Evolutionary conservation across 2,329 filamentous ascomycete species (phyloP).

Genomic region (Sarocladium kiliense): DNA sequence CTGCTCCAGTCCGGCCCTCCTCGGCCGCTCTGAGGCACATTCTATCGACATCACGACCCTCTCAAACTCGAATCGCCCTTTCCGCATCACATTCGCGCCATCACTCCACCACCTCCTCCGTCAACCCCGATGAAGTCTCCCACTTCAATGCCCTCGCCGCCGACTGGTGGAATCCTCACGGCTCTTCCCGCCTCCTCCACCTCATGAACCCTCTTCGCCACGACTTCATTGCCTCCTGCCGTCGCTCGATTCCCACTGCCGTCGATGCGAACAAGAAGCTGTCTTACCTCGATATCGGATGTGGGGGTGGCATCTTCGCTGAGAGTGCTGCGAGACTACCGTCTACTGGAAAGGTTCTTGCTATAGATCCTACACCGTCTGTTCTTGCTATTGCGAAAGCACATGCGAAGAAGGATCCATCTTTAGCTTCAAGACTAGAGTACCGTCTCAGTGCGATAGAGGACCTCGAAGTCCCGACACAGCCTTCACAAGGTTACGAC

Average conservation of each 20-base stretch:
- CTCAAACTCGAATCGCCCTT: neutral
- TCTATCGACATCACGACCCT: neutral
- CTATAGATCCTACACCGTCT: constrained; percentile 71
- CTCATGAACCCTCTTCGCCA: constrained; percentile 98
- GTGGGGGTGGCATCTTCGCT: constrained; percentile 94
- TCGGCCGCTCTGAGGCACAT: neutral
- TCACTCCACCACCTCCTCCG: constrained; percentile 29
- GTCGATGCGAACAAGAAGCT: constrained; percentile 28
- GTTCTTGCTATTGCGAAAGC: constrained; percentile 70
- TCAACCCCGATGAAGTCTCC: constrained; percentile 83
- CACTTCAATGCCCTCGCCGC: constrained; percentile 94
- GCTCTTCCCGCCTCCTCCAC: constrained; percentile 85
- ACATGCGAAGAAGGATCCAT: constrained; percentile 72
- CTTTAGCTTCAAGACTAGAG: constrained; percentile 55
- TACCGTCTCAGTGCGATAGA: constrained; percentile 80
- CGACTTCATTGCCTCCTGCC: constrained; percentile 78
- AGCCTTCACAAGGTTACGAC: constrained; percentile 55
- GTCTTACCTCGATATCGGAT: constrained; percentile 85
- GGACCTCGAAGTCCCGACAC: constrained; percentile 43
- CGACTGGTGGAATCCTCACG: constrained; percentile 96
- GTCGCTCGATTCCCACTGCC: constrained; percentile 34
- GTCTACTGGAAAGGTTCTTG: constrained; percentile 60
- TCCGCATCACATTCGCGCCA: constrained; percentile 10
- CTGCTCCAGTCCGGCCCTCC: neutral
- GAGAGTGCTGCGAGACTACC: constrained; percentile 73